phyloP scores from a whole-genome alignment of 441 rosid species.

The Aquilaria agallochum region DNA sequence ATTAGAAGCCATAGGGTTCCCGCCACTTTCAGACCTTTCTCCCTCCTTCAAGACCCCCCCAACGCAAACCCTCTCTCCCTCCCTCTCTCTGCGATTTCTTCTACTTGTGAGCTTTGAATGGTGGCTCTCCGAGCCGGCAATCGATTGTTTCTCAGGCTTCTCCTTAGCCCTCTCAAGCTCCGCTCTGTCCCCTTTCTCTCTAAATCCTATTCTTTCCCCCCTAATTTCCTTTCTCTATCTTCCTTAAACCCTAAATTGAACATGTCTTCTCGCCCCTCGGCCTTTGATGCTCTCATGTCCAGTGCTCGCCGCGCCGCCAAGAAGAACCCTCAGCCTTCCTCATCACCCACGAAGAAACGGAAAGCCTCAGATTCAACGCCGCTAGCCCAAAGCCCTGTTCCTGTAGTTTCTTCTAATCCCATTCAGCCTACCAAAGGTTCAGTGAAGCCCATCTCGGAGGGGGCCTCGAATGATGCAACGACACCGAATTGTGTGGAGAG shows the following conservation, averaged over 20 bases:
- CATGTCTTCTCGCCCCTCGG: slow-evolving; percentile 82
- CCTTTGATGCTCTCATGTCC: slow-evolving; percentile 87
- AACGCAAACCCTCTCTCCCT: not conserved
- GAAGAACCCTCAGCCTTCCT: slow-evolving; percentile 38
- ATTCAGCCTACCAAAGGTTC: not conserved
- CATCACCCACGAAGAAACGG: slow-evolving; percentile 53
- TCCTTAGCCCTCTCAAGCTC: slow-evolving; percentile 4
- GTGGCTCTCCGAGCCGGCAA: slow-evolving; percentile 31
- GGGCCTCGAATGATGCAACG: slow-evolving; percentile 7
- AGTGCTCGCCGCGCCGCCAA: slow-evolving; percentile 71
- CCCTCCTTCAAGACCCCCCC: not conserved
- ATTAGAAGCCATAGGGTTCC: not conserved
- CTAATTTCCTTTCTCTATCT: slow-evolving; percentile 4
- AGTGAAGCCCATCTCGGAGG: not conserved
- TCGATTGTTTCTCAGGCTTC: slow-evolving; percentile 14
- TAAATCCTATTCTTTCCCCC: not conserved
- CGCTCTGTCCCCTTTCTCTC: slow-evolving; percentile 12
- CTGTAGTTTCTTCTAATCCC: slow-evolving; percentile 12
- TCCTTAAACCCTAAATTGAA: slow-evolving; percentile 17
- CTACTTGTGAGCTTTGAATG: slow-evolving; percentile 13
- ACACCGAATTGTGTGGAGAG: slow-evolving; percentile 3
- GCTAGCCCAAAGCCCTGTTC: slow-evolving; percentile 23
- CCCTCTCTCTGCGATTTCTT: not conserved
- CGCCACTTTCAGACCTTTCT: slow-evolving; percentile 14
- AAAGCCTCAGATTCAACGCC: slow-evolving; percentile 31